A percentile compares a stretch with the other conserved stretches of the same genome.
These are phyloP conservation scores for Calcarisporium arbuscula DNA, from an alignment of 2,329 filamentous ascomycete genomes.

Conservation along the genomic window DNA sequence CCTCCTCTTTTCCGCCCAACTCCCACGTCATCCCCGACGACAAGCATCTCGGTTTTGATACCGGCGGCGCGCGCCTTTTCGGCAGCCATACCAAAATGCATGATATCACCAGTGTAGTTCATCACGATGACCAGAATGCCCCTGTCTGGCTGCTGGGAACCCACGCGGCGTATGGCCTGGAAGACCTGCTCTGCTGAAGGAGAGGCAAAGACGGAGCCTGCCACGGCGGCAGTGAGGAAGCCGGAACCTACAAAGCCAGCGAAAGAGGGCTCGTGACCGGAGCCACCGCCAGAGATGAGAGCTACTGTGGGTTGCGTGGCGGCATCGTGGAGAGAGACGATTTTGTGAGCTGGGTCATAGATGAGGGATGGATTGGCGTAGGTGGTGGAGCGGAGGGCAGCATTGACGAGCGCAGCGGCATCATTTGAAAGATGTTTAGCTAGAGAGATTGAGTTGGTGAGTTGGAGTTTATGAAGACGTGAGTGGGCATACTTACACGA, in stretches of 20 bases:
- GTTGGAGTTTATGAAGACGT: too few relatives aligned
- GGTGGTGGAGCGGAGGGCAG: slow-evolving; percentile 18
- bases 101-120: slow-evolving; percentile 67
- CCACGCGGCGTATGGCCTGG: slow-evolving; percentile 55
- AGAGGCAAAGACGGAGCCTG: slow-evolving; percentile 69
- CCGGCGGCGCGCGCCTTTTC: slow-evolving; percentile 61
- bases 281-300: slow-evolving; percentile 55
- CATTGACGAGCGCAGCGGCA: slow-evolving; percentile 13
- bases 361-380: slow-evolving; percentile 21
- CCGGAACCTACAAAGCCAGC: slow-evolving; percentile 65
- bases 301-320: slow-evolving; percentile 11
- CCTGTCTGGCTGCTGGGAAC: slow-evolving; percentile 40
- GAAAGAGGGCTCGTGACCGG: slow-evolving; percentile 68
- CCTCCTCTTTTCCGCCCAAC: slow-evolving; percentile 60
- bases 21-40: slow-evolving; percentile 68
- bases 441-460: slow-evolving; percentile 1
- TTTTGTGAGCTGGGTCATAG: slow-evolving; percentile 19
- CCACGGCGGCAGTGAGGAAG: slow-evolving; percentile 61
- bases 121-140: slow-evolving; percentile 68
- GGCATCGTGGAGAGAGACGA: slow-evolving; percentile 15
- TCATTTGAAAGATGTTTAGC: slow-evolving; percentile 18
- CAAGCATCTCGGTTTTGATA: slow-evolving; percentile 60
- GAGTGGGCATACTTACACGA: neutral
- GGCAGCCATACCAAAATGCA: slow-evolving; percentile 70
- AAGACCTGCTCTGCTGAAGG: slow-evolving; percentile 68